These are phyloP conservation scores for Uronychia setigera DNA, from an alignment of 73 alveolate genomes.

Conservation along the genomic window DNA sequence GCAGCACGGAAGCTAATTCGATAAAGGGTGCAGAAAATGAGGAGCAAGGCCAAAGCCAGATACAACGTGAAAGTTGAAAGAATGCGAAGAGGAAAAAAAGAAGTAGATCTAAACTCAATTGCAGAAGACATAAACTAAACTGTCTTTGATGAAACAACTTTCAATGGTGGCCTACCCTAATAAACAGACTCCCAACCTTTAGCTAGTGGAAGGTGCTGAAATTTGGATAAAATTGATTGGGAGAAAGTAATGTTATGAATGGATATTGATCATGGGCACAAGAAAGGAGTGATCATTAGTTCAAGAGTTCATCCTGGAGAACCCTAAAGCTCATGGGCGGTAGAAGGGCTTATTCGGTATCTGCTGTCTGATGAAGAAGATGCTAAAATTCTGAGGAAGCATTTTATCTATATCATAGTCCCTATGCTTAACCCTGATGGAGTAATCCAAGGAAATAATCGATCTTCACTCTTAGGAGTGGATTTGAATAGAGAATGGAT, in stretches of 20 bases:
- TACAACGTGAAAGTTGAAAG: constrained; percentile 6
- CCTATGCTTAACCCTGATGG: constrained; percentile 94
- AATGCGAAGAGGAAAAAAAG: constrained; percentile 2
- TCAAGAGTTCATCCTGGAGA: constrained; percentile 92
- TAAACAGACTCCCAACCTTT: background rate
- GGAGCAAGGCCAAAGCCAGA: background rate
- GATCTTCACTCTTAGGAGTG: constrained; percentile 86
- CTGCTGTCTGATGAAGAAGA: constrained; percentile 77
- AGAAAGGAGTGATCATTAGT: constrained; percentile 79
- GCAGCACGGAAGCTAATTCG: background rate
- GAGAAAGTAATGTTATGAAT: constrained; percentile 10
- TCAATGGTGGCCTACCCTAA: background rate
- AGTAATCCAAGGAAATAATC: constrained; percentile 82
- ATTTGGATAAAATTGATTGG: background rate
- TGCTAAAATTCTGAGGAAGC: constrained; percentile 76
- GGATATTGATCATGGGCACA: constrained; percentile 54
- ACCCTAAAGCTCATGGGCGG: constrained; percentile 80
- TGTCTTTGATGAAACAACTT: background rate
- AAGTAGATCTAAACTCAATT: background rate
- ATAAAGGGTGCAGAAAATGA: background rate
- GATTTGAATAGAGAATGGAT: constrained; percentile 88
- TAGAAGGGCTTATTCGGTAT: constrained; percentile 77
- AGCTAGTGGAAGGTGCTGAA: constrained; percentile 4
- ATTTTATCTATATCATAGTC: constrained; percentile 73
- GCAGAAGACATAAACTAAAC: background rate